Conservation (phyloP, 306 rosid genomes). For the Phaseolus lunatus region DNA sequence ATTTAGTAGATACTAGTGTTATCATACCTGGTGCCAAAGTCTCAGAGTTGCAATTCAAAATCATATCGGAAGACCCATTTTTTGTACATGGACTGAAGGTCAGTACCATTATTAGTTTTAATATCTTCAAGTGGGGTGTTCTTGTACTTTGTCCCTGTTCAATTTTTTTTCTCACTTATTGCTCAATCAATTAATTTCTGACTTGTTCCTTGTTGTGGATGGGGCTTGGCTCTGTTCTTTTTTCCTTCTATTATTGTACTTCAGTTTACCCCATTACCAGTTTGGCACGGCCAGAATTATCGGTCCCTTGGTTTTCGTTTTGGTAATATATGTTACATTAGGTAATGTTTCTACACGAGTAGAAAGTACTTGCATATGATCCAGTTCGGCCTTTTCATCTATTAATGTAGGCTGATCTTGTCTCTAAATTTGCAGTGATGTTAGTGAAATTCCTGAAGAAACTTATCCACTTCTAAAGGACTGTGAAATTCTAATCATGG, state of each 20-base stretch:
- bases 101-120: constrained; percentile 20
- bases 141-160: constrained; percentile 7
- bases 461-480: constrained; percentile 86
- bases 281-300: constrained; percentile 91
- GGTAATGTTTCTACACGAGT: constrained; percentile 62
- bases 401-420: constrained; percentile 42
- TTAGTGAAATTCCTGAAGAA: constrained; percentile 91
- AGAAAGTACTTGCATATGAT: neutral
- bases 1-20: constrained; percentile 83
- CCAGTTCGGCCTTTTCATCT: constrained; percentile 25
- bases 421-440: constrained; percentile 68
- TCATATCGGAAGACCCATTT: constrained; percentile 79
- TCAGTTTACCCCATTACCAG: constrained; percentile 92
- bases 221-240: constrained; percentile 26
- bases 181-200: constrained; percentile 37
- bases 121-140: constrained; percentile 29
- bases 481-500: constrained; percentile 86
- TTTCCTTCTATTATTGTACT: constrained; percentile 36
- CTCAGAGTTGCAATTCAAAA: constrained; percentile 84
- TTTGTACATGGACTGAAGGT: constrained; percentile 79
- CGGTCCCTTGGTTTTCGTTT: constrained; percentile 93
- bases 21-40: constrained; percentile 89
- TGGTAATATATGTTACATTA: constrained; percentile 89
- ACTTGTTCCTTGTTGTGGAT: constrained; percentile 32
- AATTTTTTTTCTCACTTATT: constrained; percentile 20